Evolutionary conservation across 2,329 filamentous ascomycete species (phyloP).

Genomic region (Alternaria brassicicola): DNA sequence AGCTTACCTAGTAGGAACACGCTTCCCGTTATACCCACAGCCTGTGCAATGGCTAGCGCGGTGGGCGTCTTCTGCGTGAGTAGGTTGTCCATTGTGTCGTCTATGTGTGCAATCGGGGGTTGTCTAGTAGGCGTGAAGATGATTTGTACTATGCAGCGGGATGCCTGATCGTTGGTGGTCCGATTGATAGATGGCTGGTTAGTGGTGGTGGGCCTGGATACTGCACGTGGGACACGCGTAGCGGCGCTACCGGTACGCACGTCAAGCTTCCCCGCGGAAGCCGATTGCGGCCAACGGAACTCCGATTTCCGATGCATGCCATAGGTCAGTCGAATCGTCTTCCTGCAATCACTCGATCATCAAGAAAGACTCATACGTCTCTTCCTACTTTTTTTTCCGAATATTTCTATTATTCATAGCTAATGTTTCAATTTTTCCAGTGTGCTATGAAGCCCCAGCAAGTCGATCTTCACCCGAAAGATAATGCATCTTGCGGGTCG

Average conservation of each 20-base stretch:
- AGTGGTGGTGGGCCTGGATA: neutral
- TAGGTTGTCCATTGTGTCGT: slow-evolving; percentile 28
- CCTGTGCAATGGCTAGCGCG: slow-evolving; percentile 56
- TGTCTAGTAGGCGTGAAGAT: no score
- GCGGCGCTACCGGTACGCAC: slow-evolving; percentile 1
- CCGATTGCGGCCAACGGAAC: neutral
- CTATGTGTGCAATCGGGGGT: neutral
- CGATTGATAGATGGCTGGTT: neutral
- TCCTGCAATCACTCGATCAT: neutral
- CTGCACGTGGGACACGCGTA: neutral
- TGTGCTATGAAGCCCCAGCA: neutral
- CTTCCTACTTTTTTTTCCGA: neutral
- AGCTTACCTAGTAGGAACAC: slow-evolving; percentile 53
- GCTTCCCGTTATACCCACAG: slow-evolving; percentile 59
- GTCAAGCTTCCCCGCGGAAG: slow-evolving; percentile 6
- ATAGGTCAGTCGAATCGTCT: neutral
- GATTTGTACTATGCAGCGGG: neutral
- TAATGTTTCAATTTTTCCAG: neutral
- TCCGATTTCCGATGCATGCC: neutral
- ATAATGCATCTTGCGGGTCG: neutral
- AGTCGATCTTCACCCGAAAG: neutral
- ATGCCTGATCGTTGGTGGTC: neutral
- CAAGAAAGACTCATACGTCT: neutral
- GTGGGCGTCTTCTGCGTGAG: slow-evolving; percentile 33
- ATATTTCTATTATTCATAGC: neutral